Evolutionary conservation across 768 basidiomycete species (phyloP).

Genomic region (Chalciporus piperatus): DNA sequence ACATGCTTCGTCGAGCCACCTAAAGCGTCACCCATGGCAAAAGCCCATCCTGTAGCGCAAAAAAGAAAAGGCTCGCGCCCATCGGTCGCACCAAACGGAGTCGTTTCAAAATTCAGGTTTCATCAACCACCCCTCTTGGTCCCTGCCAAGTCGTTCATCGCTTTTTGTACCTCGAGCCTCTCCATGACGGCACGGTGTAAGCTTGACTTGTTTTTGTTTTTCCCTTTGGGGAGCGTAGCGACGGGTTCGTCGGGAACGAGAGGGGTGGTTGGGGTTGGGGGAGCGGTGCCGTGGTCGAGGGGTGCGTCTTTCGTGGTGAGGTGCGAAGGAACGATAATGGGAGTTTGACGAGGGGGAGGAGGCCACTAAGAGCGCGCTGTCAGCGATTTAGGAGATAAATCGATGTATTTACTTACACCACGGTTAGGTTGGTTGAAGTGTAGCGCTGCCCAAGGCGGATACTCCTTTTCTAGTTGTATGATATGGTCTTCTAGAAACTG

Average conservation of each 20-base stretch:
- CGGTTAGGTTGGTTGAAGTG: conserved; percentile 85
- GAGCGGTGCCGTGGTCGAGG: conserved; percentile 9
- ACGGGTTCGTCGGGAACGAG: conserved; percentile 13
- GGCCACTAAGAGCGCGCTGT: conserved; percentile 59
- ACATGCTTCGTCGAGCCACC: too few relatives aligned
- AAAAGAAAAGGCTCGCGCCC: too few relatives aligned
- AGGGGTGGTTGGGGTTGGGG: conserved; percentile 3
- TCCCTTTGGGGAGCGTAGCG: conserved; percentile 21
- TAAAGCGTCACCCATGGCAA: neutral
- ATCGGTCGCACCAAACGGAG: too few relatives aligned
- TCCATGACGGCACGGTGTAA: conserved; percentile 75
- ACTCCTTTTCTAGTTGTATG: conserved; percentile 72
- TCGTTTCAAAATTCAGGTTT: neutral
- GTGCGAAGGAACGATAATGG: conserved; percentile 74
- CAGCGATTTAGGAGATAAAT: neutral
- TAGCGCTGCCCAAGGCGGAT: conserved; percentile 85
- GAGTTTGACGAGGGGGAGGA: conserved; percentile 73
- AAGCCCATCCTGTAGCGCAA: neutral
- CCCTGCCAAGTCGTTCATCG: conserved; percentile 50
- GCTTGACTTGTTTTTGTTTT: conserved; percentile 52
- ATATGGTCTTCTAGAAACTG: conserved; percentile 77
- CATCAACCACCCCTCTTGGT: conserved; percentile 20
- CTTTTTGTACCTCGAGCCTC: conserved; percentile 69
- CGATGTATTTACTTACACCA: conserved; percentile 51
- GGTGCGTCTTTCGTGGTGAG: conserved; percentile 38